Evolutionary conservation across 148 eudicot genomes (phyloP).

Genomic region (Pharnaceum exiguum): DNA sequence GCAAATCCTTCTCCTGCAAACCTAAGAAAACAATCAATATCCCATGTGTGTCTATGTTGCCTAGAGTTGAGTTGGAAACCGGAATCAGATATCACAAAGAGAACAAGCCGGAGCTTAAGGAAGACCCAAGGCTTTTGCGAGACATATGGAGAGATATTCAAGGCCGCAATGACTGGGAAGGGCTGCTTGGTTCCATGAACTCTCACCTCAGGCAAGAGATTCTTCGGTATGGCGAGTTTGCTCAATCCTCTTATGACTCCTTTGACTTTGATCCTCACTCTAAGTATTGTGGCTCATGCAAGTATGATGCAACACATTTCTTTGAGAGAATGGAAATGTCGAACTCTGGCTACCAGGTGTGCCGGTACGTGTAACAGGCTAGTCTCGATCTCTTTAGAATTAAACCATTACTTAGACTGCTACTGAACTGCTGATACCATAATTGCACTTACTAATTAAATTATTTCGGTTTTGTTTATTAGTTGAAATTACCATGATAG

Average conservation of each 20-base stretch:
- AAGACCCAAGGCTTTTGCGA: conserved; percentile 35
- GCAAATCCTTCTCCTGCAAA: not conserved
- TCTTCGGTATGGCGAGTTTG: conserved; percentile 75
- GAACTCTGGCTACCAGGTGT: conserved; percentile 53
- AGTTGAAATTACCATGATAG: no score
- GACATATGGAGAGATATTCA: conserved; percentile 67
- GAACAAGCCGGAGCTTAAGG: conserved; percentile 1
- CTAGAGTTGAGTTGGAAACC: not conserved
- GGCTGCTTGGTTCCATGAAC: conserved; percentile 69
- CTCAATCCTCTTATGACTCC: conserved; percentile 81
- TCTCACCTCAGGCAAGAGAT: conserved; percentile 57
- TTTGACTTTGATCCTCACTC: conserved; percentile 87
- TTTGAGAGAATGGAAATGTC: conserved; percentile 55
- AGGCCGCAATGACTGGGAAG: conserved; percentile 62
- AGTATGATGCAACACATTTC: conserved; percentile 47
- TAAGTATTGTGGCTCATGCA: conserved; percentile 84
- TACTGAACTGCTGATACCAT: no score
- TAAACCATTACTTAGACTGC: no score
- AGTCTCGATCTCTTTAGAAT: no score
- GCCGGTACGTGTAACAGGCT: conserved; percentile 27
- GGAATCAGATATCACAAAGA: conserved; percentile 8
- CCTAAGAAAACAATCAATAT: not conserved
- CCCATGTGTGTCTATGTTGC: not conserved
- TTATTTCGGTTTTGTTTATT: no score
- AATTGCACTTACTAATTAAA: no score